Evolutionary conservation across 2,329 filamentous ascomycete genomes (phyloP), one percentile per base, ranked within the genome.

Genomic region (Aspergillus floridensis): DNA sequence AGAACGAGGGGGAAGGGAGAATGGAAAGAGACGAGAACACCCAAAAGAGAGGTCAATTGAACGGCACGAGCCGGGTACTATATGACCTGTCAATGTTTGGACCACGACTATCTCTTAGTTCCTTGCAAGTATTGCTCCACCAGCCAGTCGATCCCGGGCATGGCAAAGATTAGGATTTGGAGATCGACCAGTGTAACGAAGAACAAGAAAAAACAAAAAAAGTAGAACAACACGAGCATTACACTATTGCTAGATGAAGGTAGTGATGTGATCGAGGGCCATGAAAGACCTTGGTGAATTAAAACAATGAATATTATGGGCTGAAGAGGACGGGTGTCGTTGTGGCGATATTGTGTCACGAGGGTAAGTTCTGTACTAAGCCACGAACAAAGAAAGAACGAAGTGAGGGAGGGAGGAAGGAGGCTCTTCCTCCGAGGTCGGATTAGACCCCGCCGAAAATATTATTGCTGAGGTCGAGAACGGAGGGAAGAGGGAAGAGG

Each of bases 401-500:
- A 12, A 35, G 32, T 12, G 38, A 44, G 6, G 38, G 14, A 44
- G 5, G 32, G 32, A 35, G 38, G 14, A 19, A 4, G 32, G 12
- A 35, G 32, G 32, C 32, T 35, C 32, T 35, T 12, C 5, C 38
- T 44, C 38, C 38, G 38, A 44, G 38, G 16, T 44, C 38, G 16
- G 14, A 44, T 4, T 19, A 6, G 5, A 44, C 19, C 38, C 38
- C n/a, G 38, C 38, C 38, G 38, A 44, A n/a, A 5, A 19, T n/a
- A 8, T 6, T n/a, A 8, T 16, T 10, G 38, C 38, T 44, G 38
- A 16, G 16, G 16, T n/a, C 16, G 5, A 16, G 14, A 71, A 49
- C 63, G 67, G 11, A 68, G 21, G 21, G 21, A 21, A 21, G n/a
- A n/a, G n/a, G n/a, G n/a, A n/a, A 21, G 22, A 22, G 22, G 65